A percentile compares a stretch with the other conserved stretches of the same genome.
Evolutionary conservation across 2,329 filamentous ascomycete genomes (phyloP).

Genomic region (Clarireedia paspali): DNA sequence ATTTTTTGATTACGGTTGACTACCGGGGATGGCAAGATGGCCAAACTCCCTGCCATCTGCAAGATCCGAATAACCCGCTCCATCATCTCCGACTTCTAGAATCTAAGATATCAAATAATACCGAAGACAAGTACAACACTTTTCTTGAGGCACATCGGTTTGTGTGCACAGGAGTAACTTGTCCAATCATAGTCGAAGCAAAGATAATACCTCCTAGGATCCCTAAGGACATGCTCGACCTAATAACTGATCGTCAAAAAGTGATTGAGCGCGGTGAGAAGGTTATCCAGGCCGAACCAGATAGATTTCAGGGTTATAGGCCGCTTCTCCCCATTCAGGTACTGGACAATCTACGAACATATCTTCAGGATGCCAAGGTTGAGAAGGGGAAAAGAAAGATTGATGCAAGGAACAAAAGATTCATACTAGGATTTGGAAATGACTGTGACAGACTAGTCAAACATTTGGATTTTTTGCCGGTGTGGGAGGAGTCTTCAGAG

Average conservation of each 20-base stretch:
- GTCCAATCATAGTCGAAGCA: constrained; percentile 45
- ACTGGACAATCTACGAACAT: constrained; percentile 48
- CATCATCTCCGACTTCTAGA: constrained; percentile 48
- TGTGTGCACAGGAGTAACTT: constrained; percentile 50
- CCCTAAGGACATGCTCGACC: constrained; percentile 36
- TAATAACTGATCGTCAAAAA: constrained; percentile 45
- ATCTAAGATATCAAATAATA: constrained; percentile 32
- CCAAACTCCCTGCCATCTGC: constrained; percentile 24
- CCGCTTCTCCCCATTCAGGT: constrained; percentile 46
- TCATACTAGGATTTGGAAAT: constrained; percentile 53
- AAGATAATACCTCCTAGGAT: constrained; percentile 46
- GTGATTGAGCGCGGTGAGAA: constrained; percentile 46
- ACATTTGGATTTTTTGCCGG: constrained; percentile 46
- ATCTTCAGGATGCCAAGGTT: constrained; percentile 46
- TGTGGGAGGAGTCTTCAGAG: constrained; percentile 25
- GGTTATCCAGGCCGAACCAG: constrained; percentile 42
- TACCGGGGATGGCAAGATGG: constrained; percentile 36
- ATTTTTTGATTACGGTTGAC: constrained; percentile 50
- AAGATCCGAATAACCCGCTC: constrained; percentile 41
- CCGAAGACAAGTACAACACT: constrained; percentile 23
- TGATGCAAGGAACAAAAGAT: constrained; percentile 54
- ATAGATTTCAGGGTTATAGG: constrained; percentile 41
- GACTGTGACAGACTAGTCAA: constrained; percentile 52
- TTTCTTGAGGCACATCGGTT: constrained; percentile 41
- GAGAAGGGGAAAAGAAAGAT: constrained; percentile 44